These are phyloP conservation scores for Colletotrichum coccodes DNA, from an alignment of 2,329 filamentous ascomycete species.

Conservation along the genomic window DNA sequence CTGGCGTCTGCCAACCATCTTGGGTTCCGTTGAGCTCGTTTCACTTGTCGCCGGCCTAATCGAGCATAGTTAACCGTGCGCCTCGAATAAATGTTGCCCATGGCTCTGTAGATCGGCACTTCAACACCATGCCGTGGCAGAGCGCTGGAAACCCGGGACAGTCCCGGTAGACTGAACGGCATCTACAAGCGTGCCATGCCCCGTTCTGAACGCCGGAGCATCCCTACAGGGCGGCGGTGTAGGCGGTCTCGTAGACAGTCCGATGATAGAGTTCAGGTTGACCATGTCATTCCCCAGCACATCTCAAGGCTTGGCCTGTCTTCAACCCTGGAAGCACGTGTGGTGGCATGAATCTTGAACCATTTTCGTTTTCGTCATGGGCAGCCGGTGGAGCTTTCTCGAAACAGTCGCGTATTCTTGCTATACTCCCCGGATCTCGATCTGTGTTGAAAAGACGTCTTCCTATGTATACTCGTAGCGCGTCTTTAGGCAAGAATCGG, in stretches of 20 bases:
- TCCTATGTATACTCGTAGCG: slow-evolving; percentile 16
- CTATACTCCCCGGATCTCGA: slow-evolving; percentile 12
- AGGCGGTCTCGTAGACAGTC: slow-evolving; percentile 8
- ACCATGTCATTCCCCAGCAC: slow-evolving; percentile 9
- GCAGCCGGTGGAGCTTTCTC: neutral
- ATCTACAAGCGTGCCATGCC: slow-evolving; percentile 1
- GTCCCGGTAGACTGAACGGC: slow-evolving; percentile 2
- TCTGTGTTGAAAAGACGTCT: slow-evolving; percentile 5
- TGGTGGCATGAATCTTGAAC: slow-evolving; percentile 4
- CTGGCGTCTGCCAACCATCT: slow-evolving; percentile 19
- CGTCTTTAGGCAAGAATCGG: slow-evolving; percentile 1
- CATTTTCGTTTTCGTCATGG: neutral
- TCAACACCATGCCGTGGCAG: slow-evolving; percentile 17
- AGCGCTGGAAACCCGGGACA: slow-evolving; percentile 15
- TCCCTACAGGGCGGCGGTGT: neutral
- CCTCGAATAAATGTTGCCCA: slow-evolving; percentile 18
- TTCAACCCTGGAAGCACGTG: slow-evolving; percentile 5
- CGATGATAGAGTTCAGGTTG: slow-evolving; percentile 5
- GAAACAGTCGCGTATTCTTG: slow-evolving; percentile 21
- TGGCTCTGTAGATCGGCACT: slow-evolving; percentile 20
- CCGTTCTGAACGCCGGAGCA: neutral
- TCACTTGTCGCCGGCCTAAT: slow-evolving; percentile 14
- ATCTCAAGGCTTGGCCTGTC: slow-evolving; percentile 8
- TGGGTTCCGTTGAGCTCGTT: slow-evolving; percentile 6
- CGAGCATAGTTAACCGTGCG: slow-evolving; percentile 15